Conservation (phyloP, 768 basidiomycete genomes). For the Boletus bicolor region DNA sequence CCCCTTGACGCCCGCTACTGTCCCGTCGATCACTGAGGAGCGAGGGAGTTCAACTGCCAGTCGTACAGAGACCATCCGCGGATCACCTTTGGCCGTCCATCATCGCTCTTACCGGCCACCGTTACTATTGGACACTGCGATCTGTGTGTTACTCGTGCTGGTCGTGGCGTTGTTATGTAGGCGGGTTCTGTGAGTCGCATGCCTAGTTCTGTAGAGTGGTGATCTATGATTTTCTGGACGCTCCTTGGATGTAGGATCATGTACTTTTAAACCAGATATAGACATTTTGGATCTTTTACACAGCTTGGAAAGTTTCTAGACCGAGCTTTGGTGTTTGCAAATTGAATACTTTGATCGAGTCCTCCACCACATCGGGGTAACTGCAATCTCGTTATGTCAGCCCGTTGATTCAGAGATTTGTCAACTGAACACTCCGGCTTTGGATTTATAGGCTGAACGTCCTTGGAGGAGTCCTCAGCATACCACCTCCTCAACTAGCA, state of each 20-base stretch:
- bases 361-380: slow-evolving; percentile 12
- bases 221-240: slow-evolving; percentile 22
- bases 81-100: slow-evolving; percentile 11
- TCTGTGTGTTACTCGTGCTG: slow-evolving; percentile 67
- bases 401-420: slow-evolving; percentile 24
- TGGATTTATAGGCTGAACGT: slow-evolving; percentile 18
- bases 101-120: slow-evolving; percentile 44
- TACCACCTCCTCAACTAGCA: not conserved
- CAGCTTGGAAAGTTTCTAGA: slow-evolving; percentile 22
- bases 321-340: slow-evolving; percentile 12
- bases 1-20: slow-evolving; percentile 15
- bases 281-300: slow-evolving; percentile 10
- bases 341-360: slow-evolving; percentile 23
- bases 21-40: slow-evolving; percentile 7
- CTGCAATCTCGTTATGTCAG: slow-evolving; percentile 26
- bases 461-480: slow-evolving; percentile 10
- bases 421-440: slow-evolving; percentile 14
- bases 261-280: slow-evolving; percentile 12
- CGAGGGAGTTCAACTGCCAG: slow-evolving; percentile 8
- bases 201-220: slow-evolving; percentile 11
- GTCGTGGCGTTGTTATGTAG: slow-evolving; percentile 67
- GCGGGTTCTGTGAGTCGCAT: slow-evolving; percentile 42
- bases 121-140: slow-evolving; percentile 67
- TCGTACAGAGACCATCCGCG: slow-evolving; percentile 18
- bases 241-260: slow-evolving; percentile 14